A percentile compares a stretch with the other conserved stretches of the same genome.
These are phyloP conservation scores for Blastocystis sp. DNA, from an alignment of 352 stramenopile species.

Conservation along the genomic window DNA sequence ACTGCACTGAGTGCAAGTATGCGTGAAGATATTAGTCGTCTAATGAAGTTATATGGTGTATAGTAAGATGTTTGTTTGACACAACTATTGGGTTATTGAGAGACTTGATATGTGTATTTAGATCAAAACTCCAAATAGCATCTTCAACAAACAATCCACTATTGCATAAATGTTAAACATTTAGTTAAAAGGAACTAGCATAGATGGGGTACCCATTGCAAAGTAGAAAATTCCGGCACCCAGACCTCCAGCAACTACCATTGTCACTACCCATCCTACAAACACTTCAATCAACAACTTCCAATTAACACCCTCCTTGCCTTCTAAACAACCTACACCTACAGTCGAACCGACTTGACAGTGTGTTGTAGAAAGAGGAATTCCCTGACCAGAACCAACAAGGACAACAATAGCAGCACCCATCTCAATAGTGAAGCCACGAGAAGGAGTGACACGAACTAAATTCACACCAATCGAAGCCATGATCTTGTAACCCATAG, in stretches of 20 bases:
- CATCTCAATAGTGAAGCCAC: slow-evolving; percentile 73
- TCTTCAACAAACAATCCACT: too few relatives aligned
- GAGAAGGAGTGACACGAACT: slow-evolving; percentile 68
- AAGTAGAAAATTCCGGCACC: slow-evolving; percentile 64
- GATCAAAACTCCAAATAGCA: too few relatives aligned
- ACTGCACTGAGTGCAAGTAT: background rate
- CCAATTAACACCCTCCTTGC: slow-evolving; percentile 65
- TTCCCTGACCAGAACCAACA: slow-evolving; percentile 67
- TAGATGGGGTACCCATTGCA: slow-evolving; percentile 52
- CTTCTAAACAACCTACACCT: slow-evolving; percentile 67
- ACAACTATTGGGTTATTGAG: too few relatives aligned
- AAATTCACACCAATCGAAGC: slow-evolving; percentile 67
- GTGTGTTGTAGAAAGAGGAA: slow-evolving; percentile 71
- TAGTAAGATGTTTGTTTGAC: slow-evolving; percentile 11
- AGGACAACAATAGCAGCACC: slow-evolving; percentile 71
- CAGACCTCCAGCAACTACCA: slow-evolving; percentile 64
- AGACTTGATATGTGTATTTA: too few relatives aligned
- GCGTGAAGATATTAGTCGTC: background rate
- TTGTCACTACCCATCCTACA: slow-evolving; percentile 65
- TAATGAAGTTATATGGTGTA: background rate
- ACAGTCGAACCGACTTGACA: slow-evolving; percentile 71
- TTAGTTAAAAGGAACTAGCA: slow-evolving; percentile 50
- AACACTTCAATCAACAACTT: slow-evolving; percentile 58
- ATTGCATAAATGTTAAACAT: slow-evolving; percentile 56
- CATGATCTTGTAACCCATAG: slow-evolving; percentile 73